Percentiles rank a stretch among this genome's conserved stretches.
These are phyloP conservation scores for Neoarthrinium moseri DNA, from an alignment of 2,329 filamentous ascomycete species.

Conservation along the genomic window DNA sequence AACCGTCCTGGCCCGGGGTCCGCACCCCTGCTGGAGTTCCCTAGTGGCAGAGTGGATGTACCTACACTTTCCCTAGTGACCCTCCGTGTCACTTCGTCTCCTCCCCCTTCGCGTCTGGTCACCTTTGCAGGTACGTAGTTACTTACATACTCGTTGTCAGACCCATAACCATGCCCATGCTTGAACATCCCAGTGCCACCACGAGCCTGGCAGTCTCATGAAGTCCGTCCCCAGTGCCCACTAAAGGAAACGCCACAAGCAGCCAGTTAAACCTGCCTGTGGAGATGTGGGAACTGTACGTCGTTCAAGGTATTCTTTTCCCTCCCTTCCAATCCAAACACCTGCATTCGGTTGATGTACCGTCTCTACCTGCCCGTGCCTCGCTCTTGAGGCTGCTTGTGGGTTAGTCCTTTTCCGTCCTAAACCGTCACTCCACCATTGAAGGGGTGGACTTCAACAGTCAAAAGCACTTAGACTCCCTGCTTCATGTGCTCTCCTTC, in stretches of 20 bases:
- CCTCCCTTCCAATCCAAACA: conserved; percentile 8
- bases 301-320: conserved; percentile 1
- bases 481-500: conserved; percentile 18
- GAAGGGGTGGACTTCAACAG: conserved; percentile 28
- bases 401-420: conserved; percentile 35
- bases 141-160: conserved; percentile 11
- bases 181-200: conserved; percentile 22
- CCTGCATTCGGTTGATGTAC: background rate
- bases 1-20: conserved; percentile 32
- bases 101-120: conserved; percentile 1
- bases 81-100: conserved; percentile 12
- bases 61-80: conserved; percentile 1
- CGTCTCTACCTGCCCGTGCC: conserved; percentile 29
- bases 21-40: conserved; percentile 14
- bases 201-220: conserved; percentile 19
- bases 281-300: conserved; percentile 20
- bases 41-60: conserved; percentile 1
- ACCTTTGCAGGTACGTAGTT: no score
- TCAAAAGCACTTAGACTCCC: conserved; percentile 30
- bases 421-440: conserved; percentile 32
- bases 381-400: conserved; percentile 36
- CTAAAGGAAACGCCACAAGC: conserved; percentile 22
- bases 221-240: conserved; percentile 16
- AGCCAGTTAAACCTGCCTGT: conserved; percentile 24
- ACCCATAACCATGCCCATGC: conserved; percentile 33